phyloP scores from a whole-genome alignment of 257 asterid species.

The Jacaranda copaia region DNA sequence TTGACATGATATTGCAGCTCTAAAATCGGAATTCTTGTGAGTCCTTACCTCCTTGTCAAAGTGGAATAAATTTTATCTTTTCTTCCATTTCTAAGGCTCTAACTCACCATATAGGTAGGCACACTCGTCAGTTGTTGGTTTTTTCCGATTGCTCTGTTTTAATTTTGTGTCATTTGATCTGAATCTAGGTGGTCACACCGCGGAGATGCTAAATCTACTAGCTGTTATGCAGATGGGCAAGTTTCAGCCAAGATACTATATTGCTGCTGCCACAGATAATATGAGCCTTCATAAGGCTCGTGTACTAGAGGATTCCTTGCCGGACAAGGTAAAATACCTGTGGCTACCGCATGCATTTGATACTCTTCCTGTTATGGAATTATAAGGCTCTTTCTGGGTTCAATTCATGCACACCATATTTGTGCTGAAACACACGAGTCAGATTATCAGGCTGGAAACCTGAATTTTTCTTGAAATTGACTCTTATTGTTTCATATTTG shows the following conservation, averaged over 20 bases:
- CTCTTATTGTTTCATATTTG: not conserved
- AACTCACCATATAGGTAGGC: not conserved
- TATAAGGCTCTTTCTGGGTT: not conserved
- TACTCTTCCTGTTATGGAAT: not conserved
- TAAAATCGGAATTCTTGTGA: not conserved
- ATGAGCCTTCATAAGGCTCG: slow-evolving; percentile 96
- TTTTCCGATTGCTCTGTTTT: slow-evolving; percentile 5
- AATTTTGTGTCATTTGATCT: slow-evolving; percentile 9
- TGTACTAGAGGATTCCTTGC: slow-evolving; percentile 68
- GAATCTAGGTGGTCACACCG: slow-evolving; percentile 90
- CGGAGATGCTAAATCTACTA: slow-evolving; percentile 88
- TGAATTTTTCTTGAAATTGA: not conserved
- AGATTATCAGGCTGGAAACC: not conserved
- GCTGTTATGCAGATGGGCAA: slow-evolving; percentile 68
- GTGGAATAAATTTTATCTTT: not conserved
- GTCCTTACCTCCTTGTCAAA: not conserved
- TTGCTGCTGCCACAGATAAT: slow-evolving; percentile 96
- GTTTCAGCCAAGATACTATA: slow-evolving; percentile 74
- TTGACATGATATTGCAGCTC: not conserved
- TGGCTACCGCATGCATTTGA: not conserved
- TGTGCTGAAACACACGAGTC: slow-evolving; percentile 5
- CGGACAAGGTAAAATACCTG: slow-evolving; percentile 54
- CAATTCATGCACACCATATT: not conserved
- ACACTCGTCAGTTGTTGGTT: not conserved
- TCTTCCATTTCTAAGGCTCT: slow-evolving; percentile 10